These are phyloP conservation scores for Aspergillus pseudotamarii DNA, from an alignment of 2,329 filamentous ascomycete genomes.

Conservation along the genomic window DNA sequence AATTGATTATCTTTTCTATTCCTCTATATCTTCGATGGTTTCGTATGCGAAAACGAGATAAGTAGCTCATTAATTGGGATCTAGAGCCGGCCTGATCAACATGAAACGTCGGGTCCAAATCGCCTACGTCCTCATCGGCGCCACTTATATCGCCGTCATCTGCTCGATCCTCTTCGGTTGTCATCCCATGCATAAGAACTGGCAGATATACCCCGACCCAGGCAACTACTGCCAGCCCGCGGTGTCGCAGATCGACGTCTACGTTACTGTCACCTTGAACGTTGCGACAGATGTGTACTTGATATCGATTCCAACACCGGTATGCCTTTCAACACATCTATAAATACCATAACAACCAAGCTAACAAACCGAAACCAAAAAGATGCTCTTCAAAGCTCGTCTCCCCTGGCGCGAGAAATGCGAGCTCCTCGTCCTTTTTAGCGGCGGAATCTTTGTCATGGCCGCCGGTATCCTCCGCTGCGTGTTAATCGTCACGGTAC, in stretches of 20 bases:
- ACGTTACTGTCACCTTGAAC: conserved; percentile 57
- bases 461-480: conserved; percentile 58
- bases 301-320: conserved; percentile 61
- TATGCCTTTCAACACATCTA: conserved; percentile 28
- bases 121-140: conserved; percentile 53
- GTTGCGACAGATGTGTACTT: conserved; percentile 61
- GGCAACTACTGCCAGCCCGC: conserved; percentile 56
- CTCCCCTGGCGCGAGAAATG: conserved; percentile 55
- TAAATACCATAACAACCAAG: not conserved
- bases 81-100: conserved; percentile 42
- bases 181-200: conserved; percentile 56
- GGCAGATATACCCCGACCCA: conserved; percentile 63
- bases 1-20: not conserved
- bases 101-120: conserved; percentile 53
- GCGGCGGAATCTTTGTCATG: conserved; percentile 59
- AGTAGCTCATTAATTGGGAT: not conserved
- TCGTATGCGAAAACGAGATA: not conserved
- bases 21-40: no score
- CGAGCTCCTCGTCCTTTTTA: conserved; percentile 57
- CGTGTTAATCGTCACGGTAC: conserved; percentile 52
- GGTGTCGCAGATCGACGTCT: conserved; percentile 55
- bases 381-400: conserved; percentile 58
- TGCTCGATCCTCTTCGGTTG: conserved; percentile 57
- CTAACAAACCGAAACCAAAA: not conserved
- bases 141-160: conserved; percentile 54